Evolutionary conservation across 75 land plant genomes (phyloP).

Genomic region (Pinus tabuliformis): DNA sequence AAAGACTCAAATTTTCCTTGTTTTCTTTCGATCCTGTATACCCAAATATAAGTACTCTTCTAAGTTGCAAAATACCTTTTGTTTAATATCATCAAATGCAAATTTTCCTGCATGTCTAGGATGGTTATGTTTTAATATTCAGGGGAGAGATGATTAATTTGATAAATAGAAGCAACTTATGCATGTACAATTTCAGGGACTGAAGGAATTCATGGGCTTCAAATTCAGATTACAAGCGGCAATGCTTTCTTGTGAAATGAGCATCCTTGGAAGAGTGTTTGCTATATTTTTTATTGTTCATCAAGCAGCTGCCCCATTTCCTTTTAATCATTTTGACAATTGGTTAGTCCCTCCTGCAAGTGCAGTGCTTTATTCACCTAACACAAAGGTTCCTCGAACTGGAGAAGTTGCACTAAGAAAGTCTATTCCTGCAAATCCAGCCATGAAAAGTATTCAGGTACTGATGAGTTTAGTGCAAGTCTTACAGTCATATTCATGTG

Average conservation of each 20-base stretch:
- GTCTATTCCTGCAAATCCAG: constrained; percentile 90
- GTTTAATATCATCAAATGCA: neutral
- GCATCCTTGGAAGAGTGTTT: constrained; percentile 20
- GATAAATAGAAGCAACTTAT: neutral
- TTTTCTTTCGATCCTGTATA: neutral
- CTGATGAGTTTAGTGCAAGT: neutral
- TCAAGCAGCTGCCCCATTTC: constrained; percentile 52
- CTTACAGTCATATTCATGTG: neutral
- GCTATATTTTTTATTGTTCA: constrained; percentile 28
- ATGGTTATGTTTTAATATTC: neutral
- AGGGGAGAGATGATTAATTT: neutral
- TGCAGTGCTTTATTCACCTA: constrained; percentile 94
- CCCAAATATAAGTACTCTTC: neutral
- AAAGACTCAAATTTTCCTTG: neutral
- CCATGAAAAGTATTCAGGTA: constrained; percentile 90
- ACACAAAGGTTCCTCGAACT: constrained; percentile 91
- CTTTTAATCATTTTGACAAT: constrained; percentile 14
- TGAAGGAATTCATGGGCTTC: neutral
- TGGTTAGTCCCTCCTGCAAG: constrained; percentile 47
- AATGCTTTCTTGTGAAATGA: constrained; percentile 3
- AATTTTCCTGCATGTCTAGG: neutral
- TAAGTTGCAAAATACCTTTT: neutral
- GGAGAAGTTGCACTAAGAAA: constrained; percentile 91
- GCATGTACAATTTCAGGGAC: neutral
- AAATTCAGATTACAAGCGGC: constrained; percentile 2